Conservation (phyloP, 768 basidiomycete species). For the Naganishia vishniacii region DNA sequence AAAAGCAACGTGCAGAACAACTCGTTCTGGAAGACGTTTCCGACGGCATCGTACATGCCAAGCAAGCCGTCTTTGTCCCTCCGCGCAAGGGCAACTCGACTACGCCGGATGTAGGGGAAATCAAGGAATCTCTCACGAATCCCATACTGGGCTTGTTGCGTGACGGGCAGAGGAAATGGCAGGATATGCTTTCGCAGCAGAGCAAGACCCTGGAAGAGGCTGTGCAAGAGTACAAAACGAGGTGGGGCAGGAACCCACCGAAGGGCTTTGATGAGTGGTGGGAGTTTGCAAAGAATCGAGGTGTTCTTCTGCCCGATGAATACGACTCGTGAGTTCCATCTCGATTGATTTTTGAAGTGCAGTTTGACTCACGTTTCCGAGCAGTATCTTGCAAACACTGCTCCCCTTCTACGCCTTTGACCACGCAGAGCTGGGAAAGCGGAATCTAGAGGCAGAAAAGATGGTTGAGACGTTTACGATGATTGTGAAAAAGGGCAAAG, state of each 20-base stretch:
- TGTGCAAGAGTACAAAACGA: slow-evolving; percentile 69
- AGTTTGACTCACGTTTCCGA: background rate
- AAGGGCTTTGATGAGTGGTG: slow-evolving; percentile 84
- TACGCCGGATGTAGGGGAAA: background rate
- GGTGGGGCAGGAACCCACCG: slow-evolving; percentile 76
- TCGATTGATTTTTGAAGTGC: background rate
- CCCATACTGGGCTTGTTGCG: slow-evolving; percentile 81
- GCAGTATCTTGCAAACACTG: slow-evolving; percentile 47
- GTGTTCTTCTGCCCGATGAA: slow-evolving; percentile 48
- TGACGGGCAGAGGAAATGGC: slow-evolving; percentile 71
- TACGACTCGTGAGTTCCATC: slow-evolving; percentile 41
- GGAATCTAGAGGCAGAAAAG: slow-evolving; percentile 44
- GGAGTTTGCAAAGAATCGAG: slow-evolving; percentile 40
- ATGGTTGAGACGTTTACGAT: slow-evolving; percentile 49
- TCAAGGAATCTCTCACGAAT: slow-evolving; percentile 48
- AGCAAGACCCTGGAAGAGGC: slow-evolving; percentile 73
- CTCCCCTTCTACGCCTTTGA: slow-evolving; percentile 47
- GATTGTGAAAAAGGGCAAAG: slow-evolving; percentile 47
- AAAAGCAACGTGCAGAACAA: slow-evolving; percentile 40
- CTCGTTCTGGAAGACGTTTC: slow-evolving; percentile 39
- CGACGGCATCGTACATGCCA: slow-evolving; percentile 37
- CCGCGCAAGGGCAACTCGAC: slow-evolving; percentile 11
- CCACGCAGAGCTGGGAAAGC: slow-evolving; percentile 40
- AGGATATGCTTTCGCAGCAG: slow-evolving; percentile 63
- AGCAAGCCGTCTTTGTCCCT: slow-evolving; percentile 22